phyloP scores from a whole-genome alignment of 805 yeast genomes.

The Lachancea kluyveri region DNA sequence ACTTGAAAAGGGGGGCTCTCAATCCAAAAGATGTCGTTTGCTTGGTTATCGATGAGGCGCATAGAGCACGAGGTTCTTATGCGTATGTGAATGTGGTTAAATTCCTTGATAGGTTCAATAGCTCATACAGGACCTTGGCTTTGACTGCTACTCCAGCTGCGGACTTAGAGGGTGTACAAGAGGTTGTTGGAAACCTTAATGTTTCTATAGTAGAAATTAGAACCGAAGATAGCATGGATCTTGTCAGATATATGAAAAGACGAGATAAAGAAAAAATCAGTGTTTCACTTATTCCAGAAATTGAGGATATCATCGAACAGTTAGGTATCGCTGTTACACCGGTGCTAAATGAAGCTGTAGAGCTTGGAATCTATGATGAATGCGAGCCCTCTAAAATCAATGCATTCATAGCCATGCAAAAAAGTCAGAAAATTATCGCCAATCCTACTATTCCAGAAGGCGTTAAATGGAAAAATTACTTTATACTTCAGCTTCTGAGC shows the following conservation, averaged over 20 bases:
- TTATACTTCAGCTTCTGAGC: constrained; percentile 54
- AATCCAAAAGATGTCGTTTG: constrained; percentile 72
- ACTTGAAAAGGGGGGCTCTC: constrained; percentile 64
- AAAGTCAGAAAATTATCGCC: constrained; percentile 49
- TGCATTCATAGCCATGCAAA: constrained; percentile 65
- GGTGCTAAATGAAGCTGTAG: constrained; percentile 54
- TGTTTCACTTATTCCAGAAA: constrained; percentile 49
- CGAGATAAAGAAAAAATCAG: constrained; percentile 56
- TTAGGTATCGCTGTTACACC: constrained; percentile 66
- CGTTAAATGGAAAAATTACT: constrained; percentile 64
- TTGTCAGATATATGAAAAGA: constrained; percentile 67
- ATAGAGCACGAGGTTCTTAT: constrained; percentile 84
- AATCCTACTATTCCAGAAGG: constrained; percentile 60
- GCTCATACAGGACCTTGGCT: constrained; percentile 71
- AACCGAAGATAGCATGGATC: constrained; percentile 79
- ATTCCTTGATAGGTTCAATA: constrained; percentile 53
- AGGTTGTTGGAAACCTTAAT: constrained; percentile 62
- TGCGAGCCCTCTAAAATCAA: constrained; percentile 64
- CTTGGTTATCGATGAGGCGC: constrained; percentile 92
- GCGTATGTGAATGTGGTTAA: constrained; percentile 82
- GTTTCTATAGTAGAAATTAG: constrained; percentile 80
- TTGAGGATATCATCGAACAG: constrained; percentile 47
- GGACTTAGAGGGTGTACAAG: constrained; percentile 81
- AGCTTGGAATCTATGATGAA: constrained; percentile 54
- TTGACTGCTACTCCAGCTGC: constrained; percentile 96